Evolutionary conservation across 1,284 basidiomycete species (phyloP).

Genomic region (Cystobasidium sp.): DNA sequence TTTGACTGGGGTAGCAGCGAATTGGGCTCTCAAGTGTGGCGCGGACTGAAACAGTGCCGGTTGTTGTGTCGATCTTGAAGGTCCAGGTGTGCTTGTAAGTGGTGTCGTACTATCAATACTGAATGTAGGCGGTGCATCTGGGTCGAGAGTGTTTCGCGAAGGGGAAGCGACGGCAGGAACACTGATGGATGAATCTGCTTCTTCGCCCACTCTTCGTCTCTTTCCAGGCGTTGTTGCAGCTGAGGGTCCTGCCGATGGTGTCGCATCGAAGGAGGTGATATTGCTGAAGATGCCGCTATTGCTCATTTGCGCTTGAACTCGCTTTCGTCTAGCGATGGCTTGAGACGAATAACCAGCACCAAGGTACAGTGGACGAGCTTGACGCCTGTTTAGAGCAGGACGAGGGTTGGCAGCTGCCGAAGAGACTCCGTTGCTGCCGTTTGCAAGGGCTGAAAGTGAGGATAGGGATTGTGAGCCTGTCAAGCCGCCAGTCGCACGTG

Average conservation of each 20-base stretch:
- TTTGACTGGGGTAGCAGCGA: slow-evolving; percentile 23
- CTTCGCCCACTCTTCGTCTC: slow-evolving; percentile 35
- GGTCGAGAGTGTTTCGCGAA: not conserved
- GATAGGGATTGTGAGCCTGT: slow-evolving; percentile 37
- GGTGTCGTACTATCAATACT: not conserved
- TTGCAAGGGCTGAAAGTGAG: slow-evolving; percentile 25
- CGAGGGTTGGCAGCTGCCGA: slow-evolving; percentile 35
- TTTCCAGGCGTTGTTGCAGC: slow-evolving; percentile 27
- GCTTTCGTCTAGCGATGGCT: slow-evolving; percentile 36
- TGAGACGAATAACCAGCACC: slow-evolving; percentile 38
- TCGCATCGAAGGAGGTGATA: slow-evolving; percentile 15
- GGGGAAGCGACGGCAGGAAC: not conserved
- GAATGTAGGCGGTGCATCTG: slow-evolving; percentile 9
- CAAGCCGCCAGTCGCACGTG: slow-evolving; percentile 9
- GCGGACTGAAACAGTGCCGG: slow-evolving; percentile 27
- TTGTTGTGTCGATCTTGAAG: slow-evolving; percentile 1
- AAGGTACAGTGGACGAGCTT: slow-evolving; percentile 23
- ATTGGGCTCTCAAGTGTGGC: slow-evolving; percentile 28
- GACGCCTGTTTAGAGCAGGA: slow-evolving; percentile 31
- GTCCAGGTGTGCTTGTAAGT: slow-evolving; percentile 9
- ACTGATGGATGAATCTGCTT: not conserved
- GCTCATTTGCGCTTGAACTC: slow-evolving; percentile 34
- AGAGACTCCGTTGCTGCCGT: not conserved
- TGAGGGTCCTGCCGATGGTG: slow-evolving; percentile 12
- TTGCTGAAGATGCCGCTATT: slow-evolving; percentile 13